Percentiles rank a stretch among this genome's conserved stretches.
phyloP scores from a whole-genome alignment of 768 basidiomycete species.

The Tricholoma sp. region DNA sequence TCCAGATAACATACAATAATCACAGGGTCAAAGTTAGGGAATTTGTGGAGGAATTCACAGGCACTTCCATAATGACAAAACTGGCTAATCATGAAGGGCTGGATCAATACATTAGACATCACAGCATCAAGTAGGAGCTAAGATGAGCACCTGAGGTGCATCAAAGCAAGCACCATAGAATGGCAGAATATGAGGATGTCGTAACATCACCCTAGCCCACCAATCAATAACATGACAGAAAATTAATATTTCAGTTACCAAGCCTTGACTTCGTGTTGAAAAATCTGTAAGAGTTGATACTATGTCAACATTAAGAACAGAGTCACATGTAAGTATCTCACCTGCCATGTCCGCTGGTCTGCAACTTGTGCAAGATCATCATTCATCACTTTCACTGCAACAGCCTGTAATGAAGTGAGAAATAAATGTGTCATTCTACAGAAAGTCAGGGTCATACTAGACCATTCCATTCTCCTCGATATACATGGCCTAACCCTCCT shows the following conservation, averaged over 20 bases:
- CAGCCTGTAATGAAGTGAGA: conserved; percentile 12
- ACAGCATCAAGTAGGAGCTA: not conserved
- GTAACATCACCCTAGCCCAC: not conserved
- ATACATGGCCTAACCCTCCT: conserved; percentile 25
- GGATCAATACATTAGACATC: not conserved
- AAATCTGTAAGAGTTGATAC: not conserved
- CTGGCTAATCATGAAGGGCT: conserved; percentile 7
- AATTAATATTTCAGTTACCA: conserved; percentile 1
- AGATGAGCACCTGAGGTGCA: not conserved
- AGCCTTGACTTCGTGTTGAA: conserved; percentile 1
- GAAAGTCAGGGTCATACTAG: conserved; percentile 5
- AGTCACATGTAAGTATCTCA: not conserved
- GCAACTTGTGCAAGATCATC: conserved; percentile 9
- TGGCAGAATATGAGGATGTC: conserved; percentile 1
- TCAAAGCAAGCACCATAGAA: conserved; percentile 2
- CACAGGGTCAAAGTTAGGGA: not conserved
- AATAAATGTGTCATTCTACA: not conserved
- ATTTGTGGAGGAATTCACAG: conserved; percentile 1
- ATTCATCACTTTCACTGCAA: conserved; percentile 27
- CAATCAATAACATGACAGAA: not conserved
- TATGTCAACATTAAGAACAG: not conserved
- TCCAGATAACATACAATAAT: conserved; percentile 7
- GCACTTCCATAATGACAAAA: conserved; percentile 7
- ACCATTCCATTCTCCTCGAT: conserved; percentile 21
- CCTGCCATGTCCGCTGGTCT: conserved; percentile 25